Base-by-base conservation (phyloP, 306 rosid species). In the Citrullus amarus region DNA sequence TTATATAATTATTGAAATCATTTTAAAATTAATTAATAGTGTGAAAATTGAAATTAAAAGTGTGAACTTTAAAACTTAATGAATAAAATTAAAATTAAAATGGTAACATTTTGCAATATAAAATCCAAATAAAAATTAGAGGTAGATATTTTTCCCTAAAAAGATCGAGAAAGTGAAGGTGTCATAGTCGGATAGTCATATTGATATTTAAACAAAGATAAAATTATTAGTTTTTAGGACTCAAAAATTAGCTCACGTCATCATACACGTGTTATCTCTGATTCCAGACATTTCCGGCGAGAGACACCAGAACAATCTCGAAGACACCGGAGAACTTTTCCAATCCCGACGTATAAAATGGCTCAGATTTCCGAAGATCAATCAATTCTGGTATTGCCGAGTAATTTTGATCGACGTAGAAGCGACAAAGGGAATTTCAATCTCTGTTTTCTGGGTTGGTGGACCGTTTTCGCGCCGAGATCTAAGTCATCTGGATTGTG, bases 261-360 rank as follows among this genome's bases (percentile, higher is more conserved):
- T 44, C 68, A 54, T 12, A 44, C 78, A 85, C 82, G 84, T 85
- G 78, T 43, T 3, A 36, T 5, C 15, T 86, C 83, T 80, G 34
- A 3, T 6, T 88, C 88, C 58, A 81, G 91, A 84, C 2, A 32
- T 15, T 79, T 80, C 51, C 14, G 39, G 25, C 22, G 8, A 77
- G 46, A 72, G 60, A 17, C 56, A 88, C 89, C 84, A 74, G 91
- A 88, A 88, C 44, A 77, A 63, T 88, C 91, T 84, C 41, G 88
- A 82, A 83, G 15, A 56, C 63, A 17, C 46, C 16, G 44, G 66
- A 34, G 16, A 13, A 13, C 80, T 38, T 34, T 50, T 41, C 79
- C 44, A 12, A 32, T 58, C 16, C 25, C 25, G 0, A 4, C 25
- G 2, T 25, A 43, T 78, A 82, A 76, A 85, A 83, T 68, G 4